Base-by-base conservation (phyloP, 169 alveolate species). In the Eimeria sp. region DNA sequence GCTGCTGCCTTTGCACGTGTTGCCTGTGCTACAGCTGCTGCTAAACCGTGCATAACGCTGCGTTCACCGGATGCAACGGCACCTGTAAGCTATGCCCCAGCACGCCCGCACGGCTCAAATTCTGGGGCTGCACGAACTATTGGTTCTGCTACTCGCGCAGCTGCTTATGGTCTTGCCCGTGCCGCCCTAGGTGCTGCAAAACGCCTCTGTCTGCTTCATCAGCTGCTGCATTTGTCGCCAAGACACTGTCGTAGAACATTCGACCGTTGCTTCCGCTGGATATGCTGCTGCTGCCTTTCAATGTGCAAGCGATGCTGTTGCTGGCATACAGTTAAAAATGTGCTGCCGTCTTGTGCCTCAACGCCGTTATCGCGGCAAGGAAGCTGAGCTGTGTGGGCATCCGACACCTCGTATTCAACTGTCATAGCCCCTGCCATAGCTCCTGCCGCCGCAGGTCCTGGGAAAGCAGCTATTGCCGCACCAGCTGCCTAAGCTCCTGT, bases 371-470 rank as follows among this genome's bases (percentile, higher is more conserved):
- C 20, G 57, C 34, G 3, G 9, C 65, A 6, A 40, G 43, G 5
- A 45, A 63, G 25, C 57, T 45, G 87, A 5, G 40, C 45, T 49
- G 18, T 20, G 45, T 45, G 34, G 47, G 7, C 47, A 43, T 76
- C 47, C 40, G 65, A 30, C 40, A 5, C 73, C n/a, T 57, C 54
- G n/a, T 20, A 51, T 82, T 22, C n/a, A 49, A 45, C 67, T 49
- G 89, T 70, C 34, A 27, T 22, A 6, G 83, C 83, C 40, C 45
- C 54, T 73, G 27, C 27, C 10, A 45, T 65, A 22, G 20, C 63
- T 76, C 65, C 87, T 76, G 87, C 87, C 25, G 65, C 34, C 43
- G 61, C 87, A 76, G 61, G 65, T 76, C 45, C 20, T 76, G 87
- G 22, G 45, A 40, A 27, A 76, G 43, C 43, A 7, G 61, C 45